phyloP scores from a whole-genome alignment of 352 stramenopile species.

The Peronospora belbahrii region DNA sequence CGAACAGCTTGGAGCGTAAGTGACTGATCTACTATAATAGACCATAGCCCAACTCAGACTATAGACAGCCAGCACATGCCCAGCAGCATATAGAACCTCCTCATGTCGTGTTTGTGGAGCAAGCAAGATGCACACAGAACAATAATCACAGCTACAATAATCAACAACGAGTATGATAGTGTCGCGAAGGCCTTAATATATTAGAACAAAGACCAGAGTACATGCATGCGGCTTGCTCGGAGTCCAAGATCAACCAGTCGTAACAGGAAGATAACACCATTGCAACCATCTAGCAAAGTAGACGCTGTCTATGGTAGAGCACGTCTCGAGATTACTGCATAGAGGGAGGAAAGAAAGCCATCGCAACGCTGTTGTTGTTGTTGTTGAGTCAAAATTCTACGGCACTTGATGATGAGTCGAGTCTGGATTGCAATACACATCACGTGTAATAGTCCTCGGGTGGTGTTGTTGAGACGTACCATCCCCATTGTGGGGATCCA shows the following conservation, averaged over 20 bases:
- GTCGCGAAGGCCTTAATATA: slow-evolving; percentile 22
- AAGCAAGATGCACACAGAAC: too few relatives aligned
- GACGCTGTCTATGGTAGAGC: slow-evolving; percentile 1
- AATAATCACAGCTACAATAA: too few relatives aligned
- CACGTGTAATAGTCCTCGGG: slow-evolving; percentile 63
- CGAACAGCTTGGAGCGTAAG: slow-evolving; percentile 13
- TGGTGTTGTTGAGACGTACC: slow-evolving; percentile 76
- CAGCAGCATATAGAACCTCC: too few relatives aligned
- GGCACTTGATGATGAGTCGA: slow-evolving; percentile 18
- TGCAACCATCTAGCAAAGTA: slow-evolving; percentile 8
- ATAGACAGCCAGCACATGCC: too few relatives aligned
- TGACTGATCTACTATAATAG: too few relatives aligned
- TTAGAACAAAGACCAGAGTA: slow-evolving; percentile 24
- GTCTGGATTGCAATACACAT: background rate
- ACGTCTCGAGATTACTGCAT: slow-evolving; percentile 10
- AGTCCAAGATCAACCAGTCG: background rate
- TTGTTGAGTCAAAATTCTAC: slow-evolving; percentile 16
- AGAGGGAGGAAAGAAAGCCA: slow-evolving; percentile 7
- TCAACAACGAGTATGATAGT: slow-evolving; percentile 5
- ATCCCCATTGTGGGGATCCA: slow-evolving; percentile 66
- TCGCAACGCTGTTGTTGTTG: slow-evolving; percentile 6
- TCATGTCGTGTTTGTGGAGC: too few relatives aligned
- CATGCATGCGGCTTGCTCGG: slow-evolving; percentile 8
- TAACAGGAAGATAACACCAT: slow-evolving; percentile 1
- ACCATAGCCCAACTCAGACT: too few relatives aligned